Base-by-base conservation (phyloP, 108 stramenopile species). In the Hondaea fermentalgiana region DNA sequence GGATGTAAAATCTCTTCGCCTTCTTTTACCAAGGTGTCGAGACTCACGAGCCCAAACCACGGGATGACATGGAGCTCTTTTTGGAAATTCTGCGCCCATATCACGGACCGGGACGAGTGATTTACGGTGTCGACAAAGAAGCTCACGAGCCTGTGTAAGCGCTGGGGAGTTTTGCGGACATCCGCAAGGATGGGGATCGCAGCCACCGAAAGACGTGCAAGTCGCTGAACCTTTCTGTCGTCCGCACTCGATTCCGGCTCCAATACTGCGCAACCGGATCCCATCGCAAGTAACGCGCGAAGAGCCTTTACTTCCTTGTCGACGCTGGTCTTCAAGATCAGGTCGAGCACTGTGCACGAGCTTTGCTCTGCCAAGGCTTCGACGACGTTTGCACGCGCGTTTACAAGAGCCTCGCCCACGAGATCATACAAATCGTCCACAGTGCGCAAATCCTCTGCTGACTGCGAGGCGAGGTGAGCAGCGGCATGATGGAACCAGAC, bases 401-500 rank as follows among this genome's bases (percentile, higher is more conserved):
- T 21, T 6, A n/a, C 72, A 23, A 21, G 21, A 23, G 72, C 44
- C 16, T 83, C 28, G 6, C 2, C 72, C 44, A 83, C 21, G 0
- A 83, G 2, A 0, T 23, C 0, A 53, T 21, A 83, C 51, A 83
- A n/a, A 83, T 83, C 72, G 5, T 83, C 72, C 0, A 83, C 72
- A 53, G 44, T 83, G 51, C 72, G 72, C 72, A 23, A 23, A 2
- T n/a, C 3, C 17, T 23, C 21, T 23, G 5, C 72, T 0, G 44
- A 53, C 72, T 83, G 72, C 23, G 72, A 83, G 45, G 72, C 72
- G 72, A 83, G 44, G 16, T 83, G 72, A n/a, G 72, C 72, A 83
- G 72, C 72, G 44, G 72, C 72, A 83, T 83, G 72, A 23, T 83
- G 72, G 28, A 83, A 83, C 72, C 72, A 83, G 12, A 83, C 72